phyloP scores from a whole-genome alignment of 208 protist species.

The Strigomonas culicis region DNA sequence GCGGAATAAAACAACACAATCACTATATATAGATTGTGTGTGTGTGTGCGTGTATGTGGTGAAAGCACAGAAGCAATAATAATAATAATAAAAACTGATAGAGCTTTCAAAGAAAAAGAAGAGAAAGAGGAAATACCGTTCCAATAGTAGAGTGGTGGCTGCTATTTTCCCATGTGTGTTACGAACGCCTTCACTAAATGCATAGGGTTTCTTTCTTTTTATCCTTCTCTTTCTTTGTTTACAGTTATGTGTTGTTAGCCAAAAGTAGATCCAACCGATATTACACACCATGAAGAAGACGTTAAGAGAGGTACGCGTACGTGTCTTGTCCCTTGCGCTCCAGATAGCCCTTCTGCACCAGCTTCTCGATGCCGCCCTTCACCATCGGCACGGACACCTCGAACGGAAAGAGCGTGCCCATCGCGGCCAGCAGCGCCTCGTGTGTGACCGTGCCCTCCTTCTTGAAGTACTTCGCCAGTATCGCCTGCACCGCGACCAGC shows the following conservation, averaged over 20 bases:
- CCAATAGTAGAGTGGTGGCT: no score
- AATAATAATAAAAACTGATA: no score
- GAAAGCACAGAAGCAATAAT: no score
- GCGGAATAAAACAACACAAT: neutral
- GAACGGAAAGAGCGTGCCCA: neutral
- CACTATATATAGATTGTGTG: neutral
- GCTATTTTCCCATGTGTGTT: no score
- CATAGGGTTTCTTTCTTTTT: no score
- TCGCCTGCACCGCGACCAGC: neutral
- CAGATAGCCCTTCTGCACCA: neutral
- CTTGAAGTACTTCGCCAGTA: neutral
- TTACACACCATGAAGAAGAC: no score
- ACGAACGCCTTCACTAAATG: no score
- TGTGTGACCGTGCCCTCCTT: slow-evolving; percentile 3
- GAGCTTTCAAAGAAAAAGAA: slow-evolving; percentile 2
- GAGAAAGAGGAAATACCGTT: no score
- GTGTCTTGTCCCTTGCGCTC: neutral
- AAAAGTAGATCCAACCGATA: no score
- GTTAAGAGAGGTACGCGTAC: slow-evolving; percentile 1
- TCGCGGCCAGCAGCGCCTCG: neutral
- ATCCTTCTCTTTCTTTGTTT: no score
- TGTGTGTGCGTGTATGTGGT: neutral
- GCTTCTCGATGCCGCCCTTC: neutral
- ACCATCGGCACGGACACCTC: neutral
- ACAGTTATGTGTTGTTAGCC: no score